Percentiles rank a stretch among this genome's conserved stretches.
Conservation (phyloP, 2,329 filamentous ascomycete species). For the Graphilbum sp. region DNA sequence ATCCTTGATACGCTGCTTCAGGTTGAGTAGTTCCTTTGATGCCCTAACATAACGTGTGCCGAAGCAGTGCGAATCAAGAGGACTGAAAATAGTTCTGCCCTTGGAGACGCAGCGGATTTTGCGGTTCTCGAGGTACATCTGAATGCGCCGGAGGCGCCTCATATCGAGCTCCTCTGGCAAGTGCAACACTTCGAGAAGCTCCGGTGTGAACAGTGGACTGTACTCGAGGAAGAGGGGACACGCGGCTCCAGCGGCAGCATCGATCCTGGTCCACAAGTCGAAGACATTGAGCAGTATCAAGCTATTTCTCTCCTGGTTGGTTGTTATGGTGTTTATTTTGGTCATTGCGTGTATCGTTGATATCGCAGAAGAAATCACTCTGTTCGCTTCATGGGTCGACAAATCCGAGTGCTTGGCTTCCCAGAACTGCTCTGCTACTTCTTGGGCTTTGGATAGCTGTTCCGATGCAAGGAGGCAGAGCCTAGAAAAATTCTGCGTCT, state of each 20-base stretch:
- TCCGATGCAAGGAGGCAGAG: no score
- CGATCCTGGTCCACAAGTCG: conserved; percentile 41
- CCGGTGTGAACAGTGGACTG: conserved; percentile 30
- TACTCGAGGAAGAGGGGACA: conserved; percentile 34
- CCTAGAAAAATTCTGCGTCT: no score
- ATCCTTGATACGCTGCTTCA: conserved; percentile 12
- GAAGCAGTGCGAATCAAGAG: conserved; percentile 24
- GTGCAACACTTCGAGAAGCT: conserved; percentile 37
- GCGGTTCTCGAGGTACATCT: conserved; percentile 29
- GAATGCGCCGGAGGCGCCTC: conserved; percentile 29
- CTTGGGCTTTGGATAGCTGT: no score
- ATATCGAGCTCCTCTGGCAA: conserved; percentile 30
- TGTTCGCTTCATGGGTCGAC: no score
- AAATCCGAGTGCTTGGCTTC: no score
- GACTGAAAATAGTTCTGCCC: conserved; percentile 29
- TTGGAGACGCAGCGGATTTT: conserved; percentile 8
- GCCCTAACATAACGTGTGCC: conserved; percentile 27
- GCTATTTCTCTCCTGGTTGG: conserved; percentile 32
- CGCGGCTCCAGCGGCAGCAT: conserved; percentile 23
- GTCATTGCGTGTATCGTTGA: neutral
- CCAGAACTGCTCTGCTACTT: no score
- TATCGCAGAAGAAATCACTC: no score
- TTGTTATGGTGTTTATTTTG: conserved; percentile 15
- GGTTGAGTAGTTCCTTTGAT: conserved; percentile 10
- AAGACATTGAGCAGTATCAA: conserved; percentile 35